Conservation (phyloP, 2,329 filamentous ascomycete genomes). For the Cordyceps tenuipes region DNA sequence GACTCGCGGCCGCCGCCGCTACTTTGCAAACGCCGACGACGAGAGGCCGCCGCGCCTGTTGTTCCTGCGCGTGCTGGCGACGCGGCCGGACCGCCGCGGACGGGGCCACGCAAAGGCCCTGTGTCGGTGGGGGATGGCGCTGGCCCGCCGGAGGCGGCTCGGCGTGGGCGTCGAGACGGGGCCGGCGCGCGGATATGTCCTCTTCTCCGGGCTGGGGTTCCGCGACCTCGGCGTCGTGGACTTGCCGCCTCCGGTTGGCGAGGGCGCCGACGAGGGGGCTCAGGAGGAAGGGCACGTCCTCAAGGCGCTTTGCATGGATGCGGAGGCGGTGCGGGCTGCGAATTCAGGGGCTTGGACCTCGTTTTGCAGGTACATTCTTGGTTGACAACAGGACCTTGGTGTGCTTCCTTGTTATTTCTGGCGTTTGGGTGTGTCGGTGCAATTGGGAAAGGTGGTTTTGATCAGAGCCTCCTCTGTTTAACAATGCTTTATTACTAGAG, state of each 20-base stretch:
- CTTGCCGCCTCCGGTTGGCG: slow-evolving; percentile 4
- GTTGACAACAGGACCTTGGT: too few relatives aligned
- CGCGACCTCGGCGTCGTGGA: slow-evolving; percentile 12
- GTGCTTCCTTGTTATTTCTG: not conserved
- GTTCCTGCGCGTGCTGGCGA: slow-evolving; percentile 14
- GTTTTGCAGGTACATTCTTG: slow-evolving; percentile 4
- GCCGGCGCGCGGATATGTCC: slow-evolving; percentile 13
- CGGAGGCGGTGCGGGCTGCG: not conserved
- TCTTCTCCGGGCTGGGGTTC: slow-evolving; percentile 16
- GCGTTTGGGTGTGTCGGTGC: not conserved
- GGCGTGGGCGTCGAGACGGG: slow-evolving; percentile 13
- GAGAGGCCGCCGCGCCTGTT: slow-evolving; percentile 10
- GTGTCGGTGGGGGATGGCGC: slow-evolving; percentile 7
- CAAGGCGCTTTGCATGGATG: slow-evolving; percentile 11
- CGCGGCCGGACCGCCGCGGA: slow-evolving; percentile 12
- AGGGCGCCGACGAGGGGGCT: slow-evolving; percentile 1
- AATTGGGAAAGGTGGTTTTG: not conserved
- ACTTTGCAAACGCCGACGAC: slow-evolving; percentile 6
- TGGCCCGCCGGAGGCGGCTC: not conserved
- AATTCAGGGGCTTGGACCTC: slow-evolving; percentile 2
- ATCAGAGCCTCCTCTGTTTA: too few relatives aligned
- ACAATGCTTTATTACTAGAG: too few relatives aligned
- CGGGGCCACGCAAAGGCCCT: slow-evolving; percentile 15
- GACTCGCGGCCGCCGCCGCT: not conserved
- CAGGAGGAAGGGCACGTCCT: slow-evolving; percentile 5